phyloP scores from a whole-genome alignment of 1,139 yeast genomes.

The Meyerozyma athensensis region DNA sequence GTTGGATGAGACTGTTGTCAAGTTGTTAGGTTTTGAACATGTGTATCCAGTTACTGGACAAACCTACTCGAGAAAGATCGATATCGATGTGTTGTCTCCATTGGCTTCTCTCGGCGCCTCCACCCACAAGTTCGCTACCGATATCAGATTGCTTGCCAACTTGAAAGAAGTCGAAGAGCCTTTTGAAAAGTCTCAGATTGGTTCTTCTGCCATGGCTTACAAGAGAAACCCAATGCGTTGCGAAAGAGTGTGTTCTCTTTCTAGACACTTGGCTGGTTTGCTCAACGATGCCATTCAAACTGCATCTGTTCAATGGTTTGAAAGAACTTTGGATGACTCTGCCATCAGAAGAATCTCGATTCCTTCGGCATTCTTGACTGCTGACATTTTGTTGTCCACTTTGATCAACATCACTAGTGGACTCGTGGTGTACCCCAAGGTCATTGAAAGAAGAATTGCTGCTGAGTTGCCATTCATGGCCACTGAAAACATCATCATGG shows the following conservation, averaged over 20 bases:
- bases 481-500: slow-evolving; percentile 98
- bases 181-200: slow-evolving; percentile 95
- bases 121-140: slow-evolving; percentile 97
- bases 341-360: slow-evolving; percentile 96
- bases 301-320: slow-evolving; percentile 98
- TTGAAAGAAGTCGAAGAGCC: slow-evolving; percentile 98
- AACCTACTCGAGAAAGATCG: slow-evolving; percentile 96
- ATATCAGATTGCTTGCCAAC: slow-evolving; percentile 90
- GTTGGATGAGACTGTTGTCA: slow-evolving; percentile 87
- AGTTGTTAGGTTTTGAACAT: slow-evolving; percentile 86
- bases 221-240: slow-evolving; percentile 99
- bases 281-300: slow-evolving; percentile 94
- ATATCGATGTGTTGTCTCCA: slow-evolving; percentile 89
- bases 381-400: slow-evolving; percentile 88
- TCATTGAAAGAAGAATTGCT: slow-evolving; percentile 90
- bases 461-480: slow-evolving; percentile 99
- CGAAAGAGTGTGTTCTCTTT: slow-evolving; percentile 95
- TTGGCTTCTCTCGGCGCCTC: slow-evolving; percentile 94
- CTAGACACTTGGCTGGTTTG: slow-evolving; percentile 90
- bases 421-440: slow-evolving; percentile 96
- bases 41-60: slow-evolving; percentile 98
- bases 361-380: slow-evolving; percentile 95
- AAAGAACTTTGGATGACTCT: slow-evolving; percentile 96
- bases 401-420: slow-evolving; percentile 91
- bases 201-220: slow-evolving; percentile 98